These are phyloP conservation scores for Alternaria sp. DNA, from an alignment of 2,329 filamentous ascomycete genomes.

Conservation along the genomic window DNA sequence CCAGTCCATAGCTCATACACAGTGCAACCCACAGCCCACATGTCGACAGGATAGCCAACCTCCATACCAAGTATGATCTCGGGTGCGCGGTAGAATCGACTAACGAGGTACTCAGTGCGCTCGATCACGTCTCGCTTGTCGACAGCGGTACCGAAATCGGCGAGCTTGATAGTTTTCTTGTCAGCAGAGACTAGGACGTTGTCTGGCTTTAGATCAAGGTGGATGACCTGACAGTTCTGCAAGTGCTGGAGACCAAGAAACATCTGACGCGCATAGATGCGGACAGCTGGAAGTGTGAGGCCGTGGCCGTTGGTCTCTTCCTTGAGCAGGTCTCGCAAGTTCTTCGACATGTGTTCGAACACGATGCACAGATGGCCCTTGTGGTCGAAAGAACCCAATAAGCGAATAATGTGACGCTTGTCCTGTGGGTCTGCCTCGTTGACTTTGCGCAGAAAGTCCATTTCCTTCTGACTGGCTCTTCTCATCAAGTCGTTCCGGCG, in stretches of 20 bases:
- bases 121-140: conserved; percentile 83
- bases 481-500: conserved; percentile 93
- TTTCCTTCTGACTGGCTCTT: conserved; percentile 93
- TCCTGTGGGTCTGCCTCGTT: conserved; percentile 85
- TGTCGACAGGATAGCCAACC: conserved; percentile 92
- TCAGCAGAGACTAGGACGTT: conserved; percentile 75
- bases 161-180: conserved; percentile 83
- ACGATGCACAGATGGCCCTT: conserved; percentile 95
- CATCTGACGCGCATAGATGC: conserved; percentile 91
- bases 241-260: conserved; percentile 88
- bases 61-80: conserved; percentile 97
- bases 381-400: conserved; percentile 88
- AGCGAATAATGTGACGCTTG: conserved; percentile 88
- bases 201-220: conserved; percentile 96
- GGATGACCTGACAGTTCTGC: conserved; percentile 90
- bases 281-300: conserved; percentile 85
- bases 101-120: conserved; percentile 93
- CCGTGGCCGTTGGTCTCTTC: conserved; percentile 84
- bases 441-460: conserved; percentile 88
- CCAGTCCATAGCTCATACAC: conserved; percentile 97
- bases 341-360: conserved; percentile 86
- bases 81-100: conserved; percentile 94
- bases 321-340: conserved; percentile 90
- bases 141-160: conserved; percentile 95
- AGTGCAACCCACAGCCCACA: conserved; percentile 98